phyloP scores from a whole-genome alignment of 176 grass and related monocot genomes.

The Cenchrus americanus region DNA sequence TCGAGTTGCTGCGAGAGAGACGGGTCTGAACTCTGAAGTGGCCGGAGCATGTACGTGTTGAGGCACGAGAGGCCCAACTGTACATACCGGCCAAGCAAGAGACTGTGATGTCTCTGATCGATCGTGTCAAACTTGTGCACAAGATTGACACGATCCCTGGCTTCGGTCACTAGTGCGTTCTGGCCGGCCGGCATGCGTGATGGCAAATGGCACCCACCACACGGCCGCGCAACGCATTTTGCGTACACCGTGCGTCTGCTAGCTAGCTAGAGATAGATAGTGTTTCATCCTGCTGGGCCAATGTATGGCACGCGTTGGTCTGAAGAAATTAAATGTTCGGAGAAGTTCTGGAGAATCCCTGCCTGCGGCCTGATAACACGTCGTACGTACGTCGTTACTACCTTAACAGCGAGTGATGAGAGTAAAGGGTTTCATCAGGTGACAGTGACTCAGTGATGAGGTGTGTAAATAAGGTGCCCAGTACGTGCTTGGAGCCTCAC shows the following conservation, averaged over 20 bases:
- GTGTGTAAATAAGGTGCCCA: neutral
- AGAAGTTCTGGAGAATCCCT: neutral
- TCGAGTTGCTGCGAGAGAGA: slow-evolving; percentile 1
- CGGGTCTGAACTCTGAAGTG: slow-evolving; percentile 32
- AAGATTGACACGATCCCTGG: slow-evolving; percentile 31
- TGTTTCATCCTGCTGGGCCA: neutral
- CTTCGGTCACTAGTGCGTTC: neutral
- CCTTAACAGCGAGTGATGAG: neutral
- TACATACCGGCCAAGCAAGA: neutral
- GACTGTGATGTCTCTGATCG: neutral
- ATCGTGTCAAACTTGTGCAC: slow-evolving; percentile 10
- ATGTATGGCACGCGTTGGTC: neutral
- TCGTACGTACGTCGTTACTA: slow-evolving; percentile 17
- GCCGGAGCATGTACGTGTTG: neutral
- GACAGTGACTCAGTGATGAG: neutral
- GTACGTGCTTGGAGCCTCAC: neutral
- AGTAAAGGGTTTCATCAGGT: neutral
- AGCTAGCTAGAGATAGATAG: neutral
- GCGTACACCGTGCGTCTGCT: neutral
- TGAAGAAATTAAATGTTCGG: neutral
- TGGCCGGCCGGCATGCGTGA: neutral
- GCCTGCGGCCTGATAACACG: slow-evolving; percentile 4
- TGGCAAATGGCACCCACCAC: neutral
- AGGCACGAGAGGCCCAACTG: neutral
- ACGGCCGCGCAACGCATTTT: neutral